A percentile compares a stretch with the other conserved stretches of the same genome.
Evolutionary conservation across 139 green algal species (phyloP).

Genomic region (Tetraselmis striata): DNA sequence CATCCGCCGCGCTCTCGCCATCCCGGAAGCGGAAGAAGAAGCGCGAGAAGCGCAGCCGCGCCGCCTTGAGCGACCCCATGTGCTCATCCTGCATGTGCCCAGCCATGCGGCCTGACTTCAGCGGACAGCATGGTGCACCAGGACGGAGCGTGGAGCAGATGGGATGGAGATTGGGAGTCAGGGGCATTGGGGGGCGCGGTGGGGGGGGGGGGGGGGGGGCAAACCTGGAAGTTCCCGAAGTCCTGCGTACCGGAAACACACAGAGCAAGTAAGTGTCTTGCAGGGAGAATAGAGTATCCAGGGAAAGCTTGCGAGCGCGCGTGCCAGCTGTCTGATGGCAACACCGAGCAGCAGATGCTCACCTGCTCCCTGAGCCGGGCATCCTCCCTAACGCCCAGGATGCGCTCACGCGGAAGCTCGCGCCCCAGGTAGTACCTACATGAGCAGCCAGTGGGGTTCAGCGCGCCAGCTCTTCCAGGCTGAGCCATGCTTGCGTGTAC

Average conservation of each 20-base stretch:
- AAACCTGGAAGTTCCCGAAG: neutral
- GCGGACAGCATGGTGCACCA: slow-evolving; percentile 3
- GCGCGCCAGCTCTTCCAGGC: too few species aligned
- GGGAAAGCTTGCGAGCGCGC: slow-evolving; percentile 16
- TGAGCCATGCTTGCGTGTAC: too few species aligned
- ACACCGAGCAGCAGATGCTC: too few species aligned
- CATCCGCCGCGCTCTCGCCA: slow-evolving; percentile 39
- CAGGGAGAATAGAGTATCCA: neutral
- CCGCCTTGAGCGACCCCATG: slow-evolving; percentile 25
- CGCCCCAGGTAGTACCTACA: slow-evolving; percentile 10
- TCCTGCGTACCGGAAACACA: neutral
- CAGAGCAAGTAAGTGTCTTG: neutral
- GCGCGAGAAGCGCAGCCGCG: slow-evolving; percentile 33
- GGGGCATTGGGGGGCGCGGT: too few species aligned
- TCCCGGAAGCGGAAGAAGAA: slow-evolving; percentile 52
- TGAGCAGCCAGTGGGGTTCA: slow-evolving; percentile 18
- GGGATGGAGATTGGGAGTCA: too few species aligned
- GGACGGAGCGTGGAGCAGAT: neutral
- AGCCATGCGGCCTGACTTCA: too few species aligned
- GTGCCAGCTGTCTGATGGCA: neutral
- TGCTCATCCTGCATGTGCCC: slow-evolving; percentile 23
- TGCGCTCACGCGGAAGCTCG: slow-evolving; percentile 14
- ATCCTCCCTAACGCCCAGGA: slow-evolving; percentile 32
- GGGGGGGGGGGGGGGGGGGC: neutral
- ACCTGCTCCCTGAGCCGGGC: slow-evolving; percentile 43